A percentile compares a stretch with the other conserved stretches of the same genome.
Evolutionary conservation across 352 stramenopile species (phyloP).

Genomic region (Phytopythium kandeliae): DNA sequence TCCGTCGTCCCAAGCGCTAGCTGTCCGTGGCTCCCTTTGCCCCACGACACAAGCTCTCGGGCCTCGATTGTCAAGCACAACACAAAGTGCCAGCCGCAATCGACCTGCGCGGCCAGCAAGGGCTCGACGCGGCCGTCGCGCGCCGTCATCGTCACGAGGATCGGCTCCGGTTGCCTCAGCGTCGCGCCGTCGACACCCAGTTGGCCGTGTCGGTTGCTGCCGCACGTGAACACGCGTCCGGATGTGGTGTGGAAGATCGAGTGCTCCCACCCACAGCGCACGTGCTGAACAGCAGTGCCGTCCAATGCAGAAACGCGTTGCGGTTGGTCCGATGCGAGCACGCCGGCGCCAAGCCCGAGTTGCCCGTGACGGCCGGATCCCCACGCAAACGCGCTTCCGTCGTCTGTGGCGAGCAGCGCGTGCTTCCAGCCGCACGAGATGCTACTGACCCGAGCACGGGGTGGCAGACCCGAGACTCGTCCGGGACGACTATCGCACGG

Average conservation of each 20-base stretch:
- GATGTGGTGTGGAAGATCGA: slow-evolving; percentile 42
- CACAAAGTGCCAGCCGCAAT: slow-evolving; percentile 74
- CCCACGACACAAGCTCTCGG: slow-evolving; percentile 50
- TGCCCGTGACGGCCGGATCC: slow-evolving; percentile 67
- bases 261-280: slow-evolving; percentile 80
- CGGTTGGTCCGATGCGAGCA: slow-evolving; percentile 19
- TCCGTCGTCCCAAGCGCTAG: slow-evolving; percentile 30
- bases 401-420: slow-evolving; percentile 44
- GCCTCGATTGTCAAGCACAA: slow-evolving; percentile 31
- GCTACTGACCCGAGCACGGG: slow-evolving; percentile 30
- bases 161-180: slow-evolving; percentile 22
- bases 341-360: slow-evolving; percentile 40
- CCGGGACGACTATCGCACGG: neutral
- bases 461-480: slow-evolving; percentile 15
- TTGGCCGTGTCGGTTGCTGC: slow-evolving; percentile 76
- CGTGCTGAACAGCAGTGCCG: slow-evolving; percentile 12
- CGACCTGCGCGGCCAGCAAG: slow-evolving; percentile 29
- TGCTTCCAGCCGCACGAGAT: slow-evolving; percentile 83
- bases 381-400: slow-evolving; percentile 57
- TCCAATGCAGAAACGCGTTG: slow-evolving; percentile 19
- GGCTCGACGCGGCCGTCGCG: slow-evolving; percentile 5
- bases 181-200: slow-evolving; percentile 27
- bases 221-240: slow-evolving; percentile 48
- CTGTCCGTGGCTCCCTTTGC: slow-evolving; percentile 74
- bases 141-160: slow-evolving; percentile 10